Base-by-base conservation (phyloP, 306 rosid genomes). In the Rosa lucieae region DNA sequence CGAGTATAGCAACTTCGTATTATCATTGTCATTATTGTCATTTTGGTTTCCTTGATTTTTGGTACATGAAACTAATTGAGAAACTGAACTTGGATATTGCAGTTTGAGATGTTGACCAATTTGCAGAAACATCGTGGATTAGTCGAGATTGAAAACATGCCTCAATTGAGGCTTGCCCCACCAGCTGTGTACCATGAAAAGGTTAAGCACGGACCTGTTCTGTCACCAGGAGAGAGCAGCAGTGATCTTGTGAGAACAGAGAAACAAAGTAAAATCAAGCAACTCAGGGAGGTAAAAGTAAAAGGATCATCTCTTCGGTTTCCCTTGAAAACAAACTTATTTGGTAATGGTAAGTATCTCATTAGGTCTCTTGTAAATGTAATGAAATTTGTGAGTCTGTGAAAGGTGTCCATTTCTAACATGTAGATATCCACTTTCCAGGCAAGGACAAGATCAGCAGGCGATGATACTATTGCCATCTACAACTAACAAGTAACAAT, bases 141-240 rank as follows among this genome's bases (percentile, higher is more conserved):
- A 73, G 88, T 88, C n/a, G 97, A 91, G 86, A 79, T 93, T 69
- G 99, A 95, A 77, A 90, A 81, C 86, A 76, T 91, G 83, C 93
- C 97, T 82, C 99, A 80, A 55, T 69, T 93, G 87, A 89, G 89
- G 87, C 98, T 95, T 70, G 92, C 99, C 49, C 98, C 99, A 2
- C 98, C 97, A 20, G 92, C 99, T 69, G 85, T 95, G 23, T 92
- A 95, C 84, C 99, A 93, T 81, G 99, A 93, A 76, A 95, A 93
- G 88, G 97, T 95, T 42, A 89, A 56, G 79, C 90, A 80, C 78
- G 92, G 91, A 73, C 72, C 81, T 43, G 81, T 83, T 83, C 79
- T 85, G 79, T 55, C 84, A 79, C 72, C 85, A 0, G 99, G 92
- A 15, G 97, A 91, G 80, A 89, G 92, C 81, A 90, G 97, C 87